Conservation (phyloP, 2,329 filamentous ascomycete genomes). For the Sporothrix variecibatus region DNA sequence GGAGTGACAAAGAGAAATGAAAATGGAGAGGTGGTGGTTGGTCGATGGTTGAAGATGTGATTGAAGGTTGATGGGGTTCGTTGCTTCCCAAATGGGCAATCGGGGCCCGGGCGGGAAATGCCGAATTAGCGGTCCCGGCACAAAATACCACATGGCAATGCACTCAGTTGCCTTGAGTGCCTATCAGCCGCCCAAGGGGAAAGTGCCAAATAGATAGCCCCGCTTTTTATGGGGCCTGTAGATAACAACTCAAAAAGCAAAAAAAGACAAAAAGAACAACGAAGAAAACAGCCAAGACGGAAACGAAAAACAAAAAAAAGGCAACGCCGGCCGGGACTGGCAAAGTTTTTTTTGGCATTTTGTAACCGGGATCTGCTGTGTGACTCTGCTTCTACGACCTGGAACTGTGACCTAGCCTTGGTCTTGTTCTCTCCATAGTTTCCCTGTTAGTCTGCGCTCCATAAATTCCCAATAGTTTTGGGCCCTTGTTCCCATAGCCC, state of each 20-base stretch:
- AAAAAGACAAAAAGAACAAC: background rate
- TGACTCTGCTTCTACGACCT: background rate
- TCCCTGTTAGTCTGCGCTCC: no score
- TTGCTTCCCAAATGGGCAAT: background rate
- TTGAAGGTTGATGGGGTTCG: background rate
- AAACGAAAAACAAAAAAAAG: background rate
- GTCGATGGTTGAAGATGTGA: no score
- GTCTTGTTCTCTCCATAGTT: background rate
- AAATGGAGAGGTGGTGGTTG: background rate
- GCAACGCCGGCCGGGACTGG: background rate
- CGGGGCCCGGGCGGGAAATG: slow-evolving; percentile 8
- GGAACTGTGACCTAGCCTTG: background rate
- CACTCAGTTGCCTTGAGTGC: no score
- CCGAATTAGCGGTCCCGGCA: slow-evolving; percentile 9
- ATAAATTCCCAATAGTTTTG: background rate
- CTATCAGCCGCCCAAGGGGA: no score
- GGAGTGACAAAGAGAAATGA: background rate
- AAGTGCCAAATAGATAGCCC: background rate
- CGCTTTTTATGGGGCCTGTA: background rate
- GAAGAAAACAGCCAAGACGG: background rate
- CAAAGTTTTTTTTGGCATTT: background rate
- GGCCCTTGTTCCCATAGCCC: background rate
- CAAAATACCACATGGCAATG: background rate
- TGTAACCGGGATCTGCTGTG: no score
- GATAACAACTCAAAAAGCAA: background rate